phyloP scores from a whole-genome alignment of 2,329 filamentous ascomycete genomes.

The Ophiostoma quercus region DNA sequence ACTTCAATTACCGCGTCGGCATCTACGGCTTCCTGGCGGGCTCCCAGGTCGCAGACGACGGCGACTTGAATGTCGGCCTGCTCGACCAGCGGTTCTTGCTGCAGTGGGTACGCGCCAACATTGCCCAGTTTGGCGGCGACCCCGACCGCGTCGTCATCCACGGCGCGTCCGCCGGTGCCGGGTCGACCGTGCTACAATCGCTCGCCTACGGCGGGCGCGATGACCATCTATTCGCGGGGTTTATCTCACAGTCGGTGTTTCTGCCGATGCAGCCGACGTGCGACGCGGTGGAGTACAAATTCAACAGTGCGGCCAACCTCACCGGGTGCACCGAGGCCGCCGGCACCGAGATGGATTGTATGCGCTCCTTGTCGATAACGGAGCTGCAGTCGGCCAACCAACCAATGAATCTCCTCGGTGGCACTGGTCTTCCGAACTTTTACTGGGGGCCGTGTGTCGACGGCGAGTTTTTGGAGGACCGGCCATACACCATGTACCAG shows the following conservation, averaged over 20 bases:
- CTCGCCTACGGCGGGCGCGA: neutral
- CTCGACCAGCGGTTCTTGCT: neutral
- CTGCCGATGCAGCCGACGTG: neutral
- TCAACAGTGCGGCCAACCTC: neutral
- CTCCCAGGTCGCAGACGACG: neutral
- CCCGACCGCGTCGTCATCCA: neutral
- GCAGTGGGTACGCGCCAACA: neutral
- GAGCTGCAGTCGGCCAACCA: neutral
- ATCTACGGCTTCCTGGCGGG: constrained; percentile 56
- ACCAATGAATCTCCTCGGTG: neutral
- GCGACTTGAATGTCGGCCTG: neutral
- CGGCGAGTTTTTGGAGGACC: constrained; percentile 41
- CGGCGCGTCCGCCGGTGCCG: neutral
- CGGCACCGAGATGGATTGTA: neutral
- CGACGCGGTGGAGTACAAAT: neutral
- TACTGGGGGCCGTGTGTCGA: constrained; percentile 51
- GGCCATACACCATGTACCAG: constrained; percentile 40
- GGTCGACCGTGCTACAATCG: neutral
- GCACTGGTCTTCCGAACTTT: constrained; percentile 33
- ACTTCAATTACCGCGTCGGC: constrained; percentile 59
- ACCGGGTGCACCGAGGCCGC: neutral
- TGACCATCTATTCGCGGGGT: neutral
- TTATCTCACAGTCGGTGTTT: neutral
- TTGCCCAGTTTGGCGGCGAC: neutral
- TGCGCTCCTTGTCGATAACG: neutral